phyloP scores from a whole-genome alignment of 164 flowering plant genomes.

The Protea cynaroides region DNA sequence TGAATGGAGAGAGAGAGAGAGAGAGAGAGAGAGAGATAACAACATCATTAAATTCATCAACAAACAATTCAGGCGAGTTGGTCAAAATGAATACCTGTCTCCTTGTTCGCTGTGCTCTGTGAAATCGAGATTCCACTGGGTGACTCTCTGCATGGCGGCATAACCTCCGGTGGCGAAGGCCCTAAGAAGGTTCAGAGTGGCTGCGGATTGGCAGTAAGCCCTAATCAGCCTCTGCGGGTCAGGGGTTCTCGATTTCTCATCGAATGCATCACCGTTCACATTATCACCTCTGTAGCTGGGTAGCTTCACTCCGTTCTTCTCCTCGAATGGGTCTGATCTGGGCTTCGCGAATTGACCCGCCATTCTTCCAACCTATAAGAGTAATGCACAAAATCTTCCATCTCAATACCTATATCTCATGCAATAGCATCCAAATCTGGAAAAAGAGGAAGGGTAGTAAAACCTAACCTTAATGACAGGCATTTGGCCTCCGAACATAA shows the following conservation, averaged over 20 bases:
- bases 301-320: conserved; percentile 6
- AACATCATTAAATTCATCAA: too few species aligned
- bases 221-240: neutral
- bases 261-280: conserved; percentile 6
- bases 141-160: neutral
- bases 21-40: too few species aligned
- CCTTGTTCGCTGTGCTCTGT: neutral
- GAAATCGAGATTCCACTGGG: conserved; percentile 3
- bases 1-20: too few species aligned
- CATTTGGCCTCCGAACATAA: conserved; percentile 1
- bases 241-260: conserved; percentile 6
- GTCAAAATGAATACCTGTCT: neutral
- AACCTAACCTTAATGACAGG: neutral
- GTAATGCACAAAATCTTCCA: neutral
- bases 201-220: neutral
- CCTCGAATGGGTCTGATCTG: conserved; percentile 3
- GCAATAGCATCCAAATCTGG: neutral
- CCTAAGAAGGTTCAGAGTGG: neutral
- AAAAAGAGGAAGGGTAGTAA: neutral
- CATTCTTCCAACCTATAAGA: conserved; percentile 1
- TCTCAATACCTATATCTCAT: too few species aligned
- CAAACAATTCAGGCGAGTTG: neutral
- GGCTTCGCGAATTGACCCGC: neutral
- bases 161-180: conserved; percentile 2
- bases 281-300: conserved; percentile 10